phyloP scores from a whole-genome alignment of 2,329 filamentous ascomycete species.

The Dactylellina drechsleri region DNA sequence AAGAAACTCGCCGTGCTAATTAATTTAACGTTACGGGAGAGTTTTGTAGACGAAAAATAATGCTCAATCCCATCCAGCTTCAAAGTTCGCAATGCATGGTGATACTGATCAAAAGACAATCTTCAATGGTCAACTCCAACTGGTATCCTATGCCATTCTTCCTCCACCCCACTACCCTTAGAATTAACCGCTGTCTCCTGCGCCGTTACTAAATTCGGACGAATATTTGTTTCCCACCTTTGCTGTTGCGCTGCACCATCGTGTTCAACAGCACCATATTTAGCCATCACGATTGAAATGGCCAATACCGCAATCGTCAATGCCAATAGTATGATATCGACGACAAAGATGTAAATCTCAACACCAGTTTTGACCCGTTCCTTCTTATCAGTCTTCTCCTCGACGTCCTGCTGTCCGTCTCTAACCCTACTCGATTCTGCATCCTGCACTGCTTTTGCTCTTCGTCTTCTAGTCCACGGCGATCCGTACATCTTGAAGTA shows the following conservation, averaged over 20 bases:
- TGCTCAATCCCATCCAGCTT: too few relatives aligned
- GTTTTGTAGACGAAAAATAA: too few relatives aligned
- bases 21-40: too few relatives aligned
- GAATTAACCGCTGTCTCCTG: too few relatives aligned
- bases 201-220: neutral
- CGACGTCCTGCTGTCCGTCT: neutral
- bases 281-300: slow-evolving; percentile 30
- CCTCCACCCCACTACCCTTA: too few relatives aligned
- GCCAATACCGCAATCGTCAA: slow-evolving; percentile 30
- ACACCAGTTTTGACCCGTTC: slow-evolving; percentile 6
- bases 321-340: slow-evolving; percentile 29
- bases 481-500: slow-evolving; percentile 13
- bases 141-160: neutral
- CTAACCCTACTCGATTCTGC: neutral
- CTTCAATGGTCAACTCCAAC: neutral
- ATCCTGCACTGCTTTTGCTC: neutral
- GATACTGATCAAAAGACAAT: too few relatives aligned
- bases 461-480: slow-evolving; percentile 26
- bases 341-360: slow-evolving; percentile 33
- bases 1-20: too few relatives aligned
- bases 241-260: slow-evolving; percentile 58
- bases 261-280: slow-evolving; percentile 15
- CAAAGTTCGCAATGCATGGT: too few relatives aligned
- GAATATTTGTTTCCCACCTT: neutral
- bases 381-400: slow-evolving; percentile 7